Conservation (phyloP, 73 alveolate genomes). For the Paramecium pentaurelia region DNA sequence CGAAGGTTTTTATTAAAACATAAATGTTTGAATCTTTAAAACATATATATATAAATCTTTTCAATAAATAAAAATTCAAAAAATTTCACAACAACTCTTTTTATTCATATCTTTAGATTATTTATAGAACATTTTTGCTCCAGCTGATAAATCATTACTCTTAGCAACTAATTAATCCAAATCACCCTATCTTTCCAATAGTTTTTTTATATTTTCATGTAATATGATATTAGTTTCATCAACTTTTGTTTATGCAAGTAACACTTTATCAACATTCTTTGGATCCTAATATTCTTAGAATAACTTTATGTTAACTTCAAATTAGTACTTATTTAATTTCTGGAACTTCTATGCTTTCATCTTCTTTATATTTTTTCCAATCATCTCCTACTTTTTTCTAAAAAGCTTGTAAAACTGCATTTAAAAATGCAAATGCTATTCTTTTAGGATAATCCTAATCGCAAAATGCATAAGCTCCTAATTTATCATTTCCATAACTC, state of each 20-base stretch:
- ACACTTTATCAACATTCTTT: conserved; percentile 52
- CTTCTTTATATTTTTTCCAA: conserved; percentile 46
- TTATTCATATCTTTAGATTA: conserved; percentile 60
- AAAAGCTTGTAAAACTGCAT: conserved; percentile 29
- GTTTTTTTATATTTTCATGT: conserved; percentile 57
- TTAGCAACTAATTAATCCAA: conserved; percentile 55
- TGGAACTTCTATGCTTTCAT: conserved; percentile 53
- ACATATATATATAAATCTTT: neutral
- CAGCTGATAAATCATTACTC: conserved; percentile 62
- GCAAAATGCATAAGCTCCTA: conserved; percentile 57
- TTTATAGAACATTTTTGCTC: conserved; percentile 47
- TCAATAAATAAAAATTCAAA: conserved; percentile 20
- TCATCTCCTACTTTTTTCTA: conserved; percentile 52
- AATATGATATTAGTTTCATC: conserved; percentile 54
- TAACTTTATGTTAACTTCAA: neutral
- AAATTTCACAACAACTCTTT: conserved; percentile 54
- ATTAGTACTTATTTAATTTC: conserved; percentile 38
- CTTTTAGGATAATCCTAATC: conserved; percentile 59
- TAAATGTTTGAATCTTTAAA: neutral
- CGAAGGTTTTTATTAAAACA: no score
- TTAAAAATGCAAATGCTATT: conserved; percentile 52
- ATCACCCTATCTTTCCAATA: conserved; percentile 59
- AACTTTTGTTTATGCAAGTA: conserved; percentile 44
- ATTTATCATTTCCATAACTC: conserved; percentile 36
- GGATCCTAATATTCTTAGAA: conserved; percentile 50